phyloP scores from a whole-genome alignment of 129 eudicot species.

The Calendula officinalis region DNA sequence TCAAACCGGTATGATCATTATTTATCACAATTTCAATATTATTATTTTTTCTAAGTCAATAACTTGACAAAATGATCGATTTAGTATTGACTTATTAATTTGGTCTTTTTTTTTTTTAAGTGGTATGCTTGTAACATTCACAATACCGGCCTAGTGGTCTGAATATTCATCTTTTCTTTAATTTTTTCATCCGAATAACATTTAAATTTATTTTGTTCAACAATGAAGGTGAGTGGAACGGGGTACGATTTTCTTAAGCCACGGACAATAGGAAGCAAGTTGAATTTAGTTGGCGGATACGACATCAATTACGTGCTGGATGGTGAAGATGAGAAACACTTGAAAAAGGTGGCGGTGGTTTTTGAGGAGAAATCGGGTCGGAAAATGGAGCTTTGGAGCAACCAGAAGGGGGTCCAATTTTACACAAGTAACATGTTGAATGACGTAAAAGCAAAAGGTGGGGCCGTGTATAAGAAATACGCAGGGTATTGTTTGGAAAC shows the following conservation, averaged over 20 bases:
- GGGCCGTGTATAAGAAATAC: constrained; percentile 37
- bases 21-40: background rate
- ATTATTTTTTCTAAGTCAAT: background rate
- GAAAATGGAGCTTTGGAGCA: constrained; percentile 60
- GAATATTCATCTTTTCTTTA: too few relatives aligned
- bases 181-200: too few relatives aligned
- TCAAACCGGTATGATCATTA: constrained; percentile 24
- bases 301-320: constrained; percentile 62
- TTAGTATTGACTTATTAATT: too few relatives aligned
- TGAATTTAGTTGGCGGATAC: constrained; percentile 44
- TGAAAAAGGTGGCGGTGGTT: constrained; percentile 47
- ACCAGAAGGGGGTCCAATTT: constrained; percentile 56
- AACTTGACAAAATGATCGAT: too few relatives aligned
- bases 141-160: too few relatives aligned
- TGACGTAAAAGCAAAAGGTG: constrained; percentile 43
- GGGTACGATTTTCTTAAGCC: constrained; percentile 51
- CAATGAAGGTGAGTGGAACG: constrained; percentile 31
- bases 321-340: constrained; percentile 9
- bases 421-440: constrained; percentile 53
- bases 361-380: constrained; percentile 48
- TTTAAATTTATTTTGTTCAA: background rate
- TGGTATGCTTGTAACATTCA: too few relatives aligned
- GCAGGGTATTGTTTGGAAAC: constrained; percentile 63
- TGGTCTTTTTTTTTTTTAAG: too few relatives aligned
- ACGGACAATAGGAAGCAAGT: constrained; percentile 37